Evolutionary conservation across 176 grass and related monocot species (phyloP).

Genomic region (Carex littledalei): DNA sequence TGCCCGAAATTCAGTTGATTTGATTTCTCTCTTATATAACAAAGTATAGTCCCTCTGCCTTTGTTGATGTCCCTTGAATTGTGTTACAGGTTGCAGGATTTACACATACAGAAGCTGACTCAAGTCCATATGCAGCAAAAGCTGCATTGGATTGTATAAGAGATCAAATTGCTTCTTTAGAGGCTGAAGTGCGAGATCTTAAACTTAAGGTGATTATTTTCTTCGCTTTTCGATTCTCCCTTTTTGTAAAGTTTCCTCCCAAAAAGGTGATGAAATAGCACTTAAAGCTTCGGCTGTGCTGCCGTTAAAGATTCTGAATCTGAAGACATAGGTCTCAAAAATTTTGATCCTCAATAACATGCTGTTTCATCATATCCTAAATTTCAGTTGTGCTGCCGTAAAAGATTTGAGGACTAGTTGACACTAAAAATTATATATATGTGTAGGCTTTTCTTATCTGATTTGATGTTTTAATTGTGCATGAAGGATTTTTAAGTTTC

Average conservation of each 20-base stretch:
- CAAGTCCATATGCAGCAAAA: constrained; percentile 49
- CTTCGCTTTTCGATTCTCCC: neutral
- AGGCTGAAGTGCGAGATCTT: constrained; percentile 54
- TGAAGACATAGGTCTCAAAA: neutral
- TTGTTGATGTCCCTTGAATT: neutral
- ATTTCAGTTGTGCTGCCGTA: neutral
- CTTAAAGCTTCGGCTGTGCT: neutral
- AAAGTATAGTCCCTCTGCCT: too few species aligned
- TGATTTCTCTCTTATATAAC: neutral
- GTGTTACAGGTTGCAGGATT: constrained; percentile 57
- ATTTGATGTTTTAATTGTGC: neutral
- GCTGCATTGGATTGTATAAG: constrained; percentile 55
- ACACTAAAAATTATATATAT: neutral
- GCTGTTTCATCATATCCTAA: neutral
- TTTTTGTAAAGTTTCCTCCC: neutral
- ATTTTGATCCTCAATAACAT: neutral
- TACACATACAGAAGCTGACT: constrained; percentile 28
- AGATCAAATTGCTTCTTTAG: constrained; percentile 44
- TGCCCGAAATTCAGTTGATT: neutral
- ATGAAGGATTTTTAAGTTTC: neutral
- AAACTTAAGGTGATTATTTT: constrained; percentile 50
- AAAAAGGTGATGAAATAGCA: neutral
- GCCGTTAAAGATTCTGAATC: neutral
- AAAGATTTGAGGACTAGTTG: neutral
- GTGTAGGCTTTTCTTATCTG: neutral